These are phyloP conservation scores for Emergomyces africanus DNA, from an alignment of 2,329 filamentous ascomycete genomes.

Conservation along the genomic window DNA sequence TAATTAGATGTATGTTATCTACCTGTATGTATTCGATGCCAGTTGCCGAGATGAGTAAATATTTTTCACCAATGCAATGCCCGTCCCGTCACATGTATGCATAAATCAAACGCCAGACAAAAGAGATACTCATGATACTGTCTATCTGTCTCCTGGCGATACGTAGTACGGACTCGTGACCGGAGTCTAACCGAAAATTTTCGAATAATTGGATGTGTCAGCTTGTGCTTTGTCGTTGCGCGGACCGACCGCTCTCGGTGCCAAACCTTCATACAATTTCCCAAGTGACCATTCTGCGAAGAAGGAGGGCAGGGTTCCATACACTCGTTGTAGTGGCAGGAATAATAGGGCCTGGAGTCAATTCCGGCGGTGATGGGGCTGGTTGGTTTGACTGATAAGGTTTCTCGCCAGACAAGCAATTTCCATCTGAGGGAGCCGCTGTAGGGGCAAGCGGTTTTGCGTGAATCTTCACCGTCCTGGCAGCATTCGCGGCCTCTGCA, in stretches of 20 bases:
- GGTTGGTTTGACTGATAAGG: neutral
- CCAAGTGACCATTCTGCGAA: constrained; percentile 20
- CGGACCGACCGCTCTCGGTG: neutral
- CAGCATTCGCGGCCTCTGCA: neutral
- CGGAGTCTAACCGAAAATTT: neutral
- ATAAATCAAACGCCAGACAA: neutral
- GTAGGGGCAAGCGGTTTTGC: neutral
- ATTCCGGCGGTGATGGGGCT: neutral
- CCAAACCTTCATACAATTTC: constrained; percentile 17
- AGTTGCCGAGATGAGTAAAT: neutral
- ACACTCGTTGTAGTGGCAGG: constrained; percentile 3
- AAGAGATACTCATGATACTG: neutral
- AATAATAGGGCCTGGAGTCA: neutral
- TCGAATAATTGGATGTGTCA: neutral
- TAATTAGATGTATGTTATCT: neutral
- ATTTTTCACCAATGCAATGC: neutral
- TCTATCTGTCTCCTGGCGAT: neutral
- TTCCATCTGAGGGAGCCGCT: neutral
- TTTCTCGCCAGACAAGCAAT: neutral
- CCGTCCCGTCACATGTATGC: neutral
- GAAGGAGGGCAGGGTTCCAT: constrained; percentile 7
- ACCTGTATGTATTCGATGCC: no score
- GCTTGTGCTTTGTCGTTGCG: neutral
- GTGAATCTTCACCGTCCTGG: neutral
- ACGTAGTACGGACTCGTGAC: neutral